These are phyloP conservation scores for Sugiyamaella japonica DNA, from an alignment of 1,139 yeast genomes.

Conservation along the genomic window DNA sequence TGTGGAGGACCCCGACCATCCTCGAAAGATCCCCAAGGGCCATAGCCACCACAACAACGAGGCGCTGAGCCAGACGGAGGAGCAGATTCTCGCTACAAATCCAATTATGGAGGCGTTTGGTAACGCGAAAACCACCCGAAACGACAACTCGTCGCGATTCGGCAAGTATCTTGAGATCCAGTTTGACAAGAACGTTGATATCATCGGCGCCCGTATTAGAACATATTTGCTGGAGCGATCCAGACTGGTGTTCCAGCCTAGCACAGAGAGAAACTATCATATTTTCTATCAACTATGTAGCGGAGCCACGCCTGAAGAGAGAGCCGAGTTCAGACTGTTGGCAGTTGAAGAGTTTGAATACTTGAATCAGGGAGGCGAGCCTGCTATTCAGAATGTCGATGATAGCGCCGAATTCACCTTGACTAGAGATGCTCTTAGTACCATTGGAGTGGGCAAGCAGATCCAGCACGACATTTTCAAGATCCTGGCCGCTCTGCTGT, in stretches of 20 bases:
- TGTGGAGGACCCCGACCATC: constrained; percentile 67
- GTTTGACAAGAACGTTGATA: constrained; percentile 70
- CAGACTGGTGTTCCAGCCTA: constrained; percentile 90
- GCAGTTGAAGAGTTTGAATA: constrained; percentile 71
- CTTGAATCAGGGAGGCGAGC: constrained; percentile 86
- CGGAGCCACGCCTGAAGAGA: constrained; percentile 68
- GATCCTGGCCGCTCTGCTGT: constrained; percentile 84
- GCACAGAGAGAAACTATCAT: constrained; percentile 87
- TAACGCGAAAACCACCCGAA: constrained; percentile 96
- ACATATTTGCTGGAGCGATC: constrained; percentile 92
- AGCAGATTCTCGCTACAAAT: constrained; percentile 93
- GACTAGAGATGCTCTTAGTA: constrained; percentile 71
- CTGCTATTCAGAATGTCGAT: constrained; percentile 73
- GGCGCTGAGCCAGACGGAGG: constrained; percentile 89
- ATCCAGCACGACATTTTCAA: constrained; percentile 72
- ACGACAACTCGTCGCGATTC: constrained; percentile 95
- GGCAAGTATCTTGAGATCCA: constrained; percentile 94
- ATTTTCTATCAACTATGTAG: constrained; percentile 88
- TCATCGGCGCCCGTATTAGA: constrained; percentile 91
- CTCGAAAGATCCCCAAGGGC: constrained; percentile 28
- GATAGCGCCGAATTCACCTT: constrained; percentile 74
- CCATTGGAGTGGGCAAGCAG: constrained; percentile 68
- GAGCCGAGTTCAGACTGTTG: constrained; percentile 55
- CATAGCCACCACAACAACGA: constrained; percentile 44
- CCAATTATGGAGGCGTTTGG: constrained; percentile 99